Evolutionary conservation across 202 grass and related monocot species (phyloP).

Genomic region (Zizania palustris): DNA sequence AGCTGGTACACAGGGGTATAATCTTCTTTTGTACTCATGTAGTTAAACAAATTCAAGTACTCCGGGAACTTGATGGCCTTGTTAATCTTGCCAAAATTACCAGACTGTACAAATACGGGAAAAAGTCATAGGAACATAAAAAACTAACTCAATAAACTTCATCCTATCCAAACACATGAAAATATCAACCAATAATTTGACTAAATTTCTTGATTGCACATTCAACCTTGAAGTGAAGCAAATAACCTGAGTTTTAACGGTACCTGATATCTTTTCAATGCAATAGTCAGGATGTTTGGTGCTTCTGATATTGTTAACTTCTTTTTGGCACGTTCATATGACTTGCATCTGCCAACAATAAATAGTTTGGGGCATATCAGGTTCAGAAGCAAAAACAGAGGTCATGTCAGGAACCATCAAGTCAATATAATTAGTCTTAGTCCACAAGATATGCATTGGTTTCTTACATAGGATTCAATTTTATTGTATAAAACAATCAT

Average conservation of each 20-base stretch:
- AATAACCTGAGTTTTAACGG: conserved; percentile 27
- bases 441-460: conserved; percentile 11
- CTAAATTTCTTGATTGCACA: background rate
- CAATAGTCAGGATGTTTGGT: conserved; percentile 91
- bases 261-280: conserved; percentile 95
- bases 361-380: conserved; percentile 26
- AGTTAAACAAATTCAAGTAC: conserved; percentile 67
- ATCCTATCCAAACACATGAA: conserved; percentile 21
- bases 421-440: conserved; percentile 19
- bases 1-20: conserved; percentile 70
- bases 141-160: background rate
- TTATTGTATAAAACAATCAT: conserved; percentile 5
- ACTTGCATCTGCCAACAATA: conserved; percentile 70
- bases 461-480: conserved; percentile 6
- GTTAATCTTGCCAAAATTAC: conserved; percentile 75
- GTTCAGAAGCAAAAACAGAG: conserved; percentile 25
- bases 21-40: conserved; percentile 80
- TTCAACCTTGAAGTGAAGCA: conserved; percentile 16
- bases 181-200: conserved; percentile 30
- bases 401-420: conserved; percentile 12
- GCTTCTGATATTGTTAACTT: conserved; percentile 91
- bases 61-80: conserved; percentile 69
- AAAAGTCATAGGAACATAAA: conserved; percentile 19
- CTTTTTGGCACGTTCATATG: conserved; percentile 87
- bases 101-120: conserved; percentile 57